phyloP scores from a whole-genome alignment of 2,329 filamentous ascomycete species.

The Aspergillus tanneri region DNA sequence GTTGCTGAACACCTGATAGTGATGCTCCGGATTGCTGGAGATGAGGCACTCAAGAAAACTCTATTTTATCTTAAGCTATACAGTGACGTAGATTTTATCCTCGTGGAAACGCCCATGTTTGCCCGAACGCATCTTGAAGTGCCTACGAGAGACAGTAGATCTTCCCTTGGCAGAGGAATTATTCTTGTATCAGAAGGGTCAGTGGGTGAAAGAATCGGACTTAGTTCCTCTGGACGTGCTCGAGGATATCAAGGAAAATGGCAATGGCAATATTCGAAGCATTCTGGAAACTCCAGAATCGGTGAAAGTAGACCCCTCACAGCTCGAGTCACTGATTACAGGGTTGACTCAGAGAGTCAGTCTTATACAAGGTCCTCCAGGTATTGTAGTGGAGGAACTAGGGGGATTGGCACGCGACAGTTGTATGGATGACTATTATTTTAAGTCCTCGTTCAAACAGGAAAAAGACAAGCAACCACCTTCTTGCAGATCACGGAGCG shows the following conservation, averaged over 20 bases:
- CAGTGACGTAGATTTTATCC: slow-evolving; percentile 49
- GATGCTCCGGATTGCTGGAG: slow-evolving; percentile 53
- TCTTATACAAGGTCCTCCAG: slow-evolving; percentile 71
- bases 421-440: no score
- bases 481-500: no score
- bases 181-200: slow-evolving; percentile 38
- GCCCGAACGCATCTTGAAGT: slow-evolving; percentile 63
- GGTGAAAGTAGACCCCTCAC: slow-evolving; percentile 53
- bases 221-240: slow-evolving; percentile 16
- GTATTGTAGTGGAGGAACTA: no score
- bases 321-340: slow-evolving; percentile 56
- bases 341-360: slow-evolving; percentile 57
- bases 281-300: slow-evolving; percentile 30
- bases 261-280: slow-evolving; percentile 30
- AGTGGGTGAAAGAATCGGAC: slow-evolving; percentile 7
- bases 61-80: slow-evolving; percentile 46
- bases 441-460: no score
- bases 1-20: slow-evolving; percentile 46
- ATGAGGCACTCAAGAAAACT: slow-evolving; percentile 46
- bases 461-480: no score
- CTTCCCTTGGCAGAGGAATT: slow-evolving; percentile 58
- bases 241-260: slow-evolving; percentile 15
- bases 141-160: slow-evolving; percentile 56
- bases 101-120: slow-evolving; percentile 66
- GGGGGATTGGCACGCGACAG: no score